Conservation (phyloP, 2,329 filamentous ascomycete species). For the Dactylellina cionopaga region DNA sequence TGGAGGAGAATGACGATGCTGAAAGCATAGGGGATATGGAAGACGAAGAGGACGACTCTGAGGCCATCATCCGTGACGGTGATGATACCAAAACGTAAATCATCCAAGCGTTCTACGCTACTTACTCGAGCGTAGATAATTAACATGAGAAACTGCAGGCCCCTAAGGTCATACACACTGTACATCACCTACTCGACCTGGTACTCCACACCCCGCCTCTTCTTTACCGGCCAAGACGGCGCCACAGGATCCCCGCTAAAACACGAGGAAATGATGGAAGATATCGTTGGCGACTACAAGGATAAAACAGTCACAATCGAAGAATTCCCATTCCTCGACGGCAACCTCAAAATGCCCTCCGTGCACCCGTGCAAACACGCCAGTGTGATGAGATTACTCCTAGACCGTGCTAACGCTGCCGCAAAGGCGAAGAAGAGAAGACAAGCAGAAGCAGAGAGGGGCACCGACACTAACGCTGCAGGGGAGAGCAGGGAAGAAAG, state of each 20-base stretch:
- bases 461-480: slow-evolving; percentile 17
- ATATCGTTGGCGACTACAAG: slow-evolving; percentile 95
- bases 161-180: slow-evolving; percentile 91
- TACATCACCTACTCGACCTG: slow-evolving; percentile 98
- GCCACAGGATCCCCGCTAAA: slow-evolving; percentile 78
- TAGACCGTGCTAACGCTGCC: slow-evolving; percentile 93
- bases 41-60: slow-evolving; percentile 90
- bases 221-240: slow-evolving; percentile 84
- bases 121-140: slow-evolving; percentile 34
- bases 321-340: slow-evolving; percentile 93
- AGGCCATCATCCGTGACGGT: slow-evolving; percentile 87
- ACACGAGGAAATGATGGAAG: slow-evolving; percentile 91
- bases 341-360: slow-evolving; percentile 92
- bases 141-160: slow-evolving; percentile 65
- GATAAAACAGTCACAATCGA: slow-evolving; percentile 99
- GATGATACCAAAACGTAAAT: slow-evolving; percentile 56
- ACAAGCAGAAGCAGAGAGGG: slow-evolving; percentile 54
- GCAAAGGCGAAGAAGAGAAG: slow-evolving; percentile 76
- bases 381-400: slow-evolving; percentile 95
- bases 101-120: slow-evolving; percentile 3
- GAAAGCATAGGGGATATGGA: slow-evolving; percentile 89
- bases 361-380: slow-evolving; percentile 98
- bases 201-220: slow-evolving; percentile 94
- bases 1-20: slow-evolving; percentile 78
- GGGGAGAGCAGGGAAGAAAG: slow-evolving; percentile 64